These are phyloP conservation scores for Scutellaria barbata DNA, from an alignment of 257 asterid species.

Conservation along the genomic window DNA sequence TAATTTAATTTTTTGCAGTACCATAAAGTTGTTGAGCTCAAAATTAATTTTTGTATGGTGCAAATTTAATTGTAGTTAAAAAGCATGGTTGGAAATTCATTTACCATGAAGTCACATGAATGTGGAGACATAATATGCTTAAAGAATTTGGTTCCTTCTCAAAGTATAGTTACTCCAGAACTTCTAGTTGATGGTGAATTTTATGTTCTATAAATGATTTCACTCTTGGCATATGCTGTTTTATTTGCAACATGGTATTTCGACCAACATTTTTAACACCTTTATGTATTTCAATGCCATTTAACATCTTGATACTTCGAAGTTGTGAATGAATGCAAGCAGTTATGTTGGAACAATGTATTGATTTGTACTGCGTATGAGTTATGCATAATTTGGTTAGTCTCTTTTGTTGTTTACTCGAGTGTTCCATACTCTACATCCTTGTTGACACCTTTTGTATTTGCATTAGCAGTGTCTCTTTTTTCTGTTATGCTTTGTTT, in stretches of 20 bases:
- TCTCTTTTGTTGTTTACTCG: constrained; percentile 12
- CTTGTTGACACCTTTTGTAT: not conserved
- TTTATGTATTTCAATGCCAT: not conserved
- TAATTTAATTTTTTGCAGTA: too few relatives aligned
- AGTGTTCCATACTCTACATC: not conserved
- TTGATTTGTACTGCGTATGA: not conserved
- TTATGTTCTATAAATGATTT: not conserved
- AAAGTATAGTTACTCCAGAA: not conserved
- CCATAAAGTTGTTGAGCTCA: too few relatives aligned
- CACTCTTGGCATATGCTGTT: not conserved
- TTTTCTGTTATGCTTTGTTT: not conserved
- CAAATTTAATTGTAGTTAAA: not conserved
- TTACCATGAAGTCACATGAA: not conserved
- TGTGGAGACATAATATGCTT: not conserved
- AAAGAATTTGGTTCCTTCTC: constrained; percentile 5
- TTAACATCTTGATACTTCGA: not conserved
- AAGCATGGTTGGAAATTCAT: not conserved
- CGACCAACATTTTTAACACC: not conserved
- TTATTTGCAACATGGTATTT: not conserved
- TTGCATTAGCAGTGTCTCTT: not conserved
- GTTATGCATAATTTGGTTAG: not conserved
- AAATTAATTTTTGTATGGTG: not conserved
- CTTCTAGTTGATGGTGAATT: not conserved
- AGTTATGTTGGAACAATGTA: constrained; percentile 4
- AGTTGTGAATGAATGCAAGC: not conserved